Percentiles rank a stretch among this genome's conserved stretches.
phyloP scores from a whole-genome alignment of 495 filamentous ascomycete species.

The Talaromyces trachyspermus region DNA sequence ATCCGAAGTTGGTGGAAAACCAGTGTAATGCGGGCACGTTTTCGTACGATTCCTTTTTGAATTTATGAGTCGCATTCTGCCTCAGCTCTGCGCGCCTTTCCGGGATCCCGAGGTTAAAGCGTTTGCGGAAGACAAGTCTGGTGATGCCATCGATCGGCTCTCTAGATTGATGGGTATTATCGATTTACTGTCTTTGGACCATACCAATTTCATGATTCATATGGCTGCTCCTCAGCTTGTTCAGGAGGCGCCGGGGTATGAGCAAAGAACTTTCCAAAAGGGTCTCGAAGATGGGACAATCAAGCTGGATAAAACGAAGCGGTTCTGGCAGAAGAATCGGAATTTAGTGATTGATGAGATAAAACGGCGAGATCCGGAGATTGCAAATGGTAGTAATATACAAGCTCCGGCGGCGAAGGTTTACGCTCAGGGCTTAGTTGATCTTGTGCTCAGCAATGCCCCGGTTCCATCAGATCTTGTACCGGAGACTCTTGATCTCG shows the following conservation, averaged over 20 bases:
- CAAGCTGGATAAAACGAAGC: constrained; percentile 47
- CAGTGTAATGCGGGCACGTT: constrained; percentile 78
- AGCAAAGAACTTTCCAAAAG: constrained; percentile 66
- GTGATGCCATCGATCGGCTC: constrained; percentile 76
- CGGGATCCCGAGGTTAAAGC: constrained; percentile 78
- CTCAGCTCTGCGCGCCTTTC: constrained; percentile 87
- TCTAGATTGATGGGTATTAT: constrained; percentile 79
- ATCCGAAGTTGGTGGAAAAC: constrained; percentile 64
- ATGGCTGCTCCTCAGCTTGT: constrained; percentile 74
- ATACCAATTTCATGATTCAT: constrained; percentile 88
- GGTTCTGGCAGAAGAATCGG: constrained; percentile 66
- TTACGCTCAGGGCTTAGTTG: constrained; percentile 68
- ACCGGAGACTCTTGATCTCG: constrained; percentile 83
- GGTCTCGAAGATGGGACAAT: constrained; percentile 60
- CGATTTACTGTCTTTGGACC: constrained; percentile 87
- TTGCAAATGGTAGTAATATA: constrained; percentile 40
- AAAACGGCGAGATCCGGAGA: constrained; percentile 64
- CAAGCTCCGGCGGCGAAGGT: constrained; percentile 48
- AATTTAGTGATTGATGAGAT: constrained; percentile 64
- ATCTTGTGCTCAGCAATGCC: constrained; percentile 55
- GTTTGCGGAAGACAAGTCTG: constrained; percentile 64
- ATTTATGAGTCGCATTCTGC: constrained; percentile 83
- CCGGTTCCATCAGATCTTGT: constrained; percentile 50
- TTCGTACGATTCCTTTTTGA: constrained; percentile 91
- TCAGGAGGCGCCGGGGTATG: constrained; percentile 72